A percentile compares a stretch with the other conserved stretches of the same genome.
These are phyloP conservation scores for Nematodospora anomalae DNA, from an alignment of 1,139 yeast species.

Conservation along the genomic window DNA sequence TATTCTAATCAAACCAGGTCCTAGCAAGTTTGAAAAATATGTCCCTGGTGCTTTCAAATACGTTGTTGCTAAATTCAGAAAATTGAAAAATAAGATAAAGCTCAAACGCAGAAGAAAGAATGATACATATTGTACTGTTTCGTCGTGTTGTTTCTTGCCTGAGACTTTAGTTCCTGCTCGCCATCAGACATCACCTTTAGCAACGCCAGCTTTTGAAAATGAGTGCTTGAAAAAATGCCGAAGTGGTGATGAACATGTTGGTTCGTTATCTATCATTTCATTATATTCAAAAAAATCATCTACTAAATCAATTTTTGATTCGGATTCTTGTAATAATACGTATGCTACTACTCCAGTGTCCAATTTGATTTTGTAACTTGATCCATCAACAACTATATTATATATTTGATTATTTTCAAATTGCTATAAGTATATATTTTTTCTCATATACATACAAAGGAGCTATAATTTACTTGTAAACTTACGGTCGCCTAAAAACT, in stretches of 20 bases:
- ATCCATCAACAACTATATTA: too few relatives aligned
- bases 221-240: background rate
- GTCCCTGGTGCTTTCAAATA: background rate
- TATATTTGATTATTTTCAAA: too few relatives aligned
- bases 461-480: constrained; percentile 12
- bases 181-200: constrained; percentile 9
- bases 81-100: background rate
- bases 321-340: constrained; percentile 1
- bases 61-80: background rate
- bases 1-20: background rate
- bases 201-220: constrained; percentile 3
- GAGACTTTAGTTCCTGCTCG: constrained; percentile 9
- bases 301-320: constrained; percentile 4
- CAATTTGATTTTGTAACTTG: background rate
- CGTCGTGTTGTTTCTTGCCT: background rate
- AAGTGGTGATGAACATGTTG: background rate
- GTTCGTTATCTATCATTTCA: constrained; percentile 2
- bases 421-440: too few relatives aligned
- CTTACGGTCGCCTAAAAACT: constrained; percentile 8
- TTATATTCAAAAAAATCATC: constrained; percentile 5
- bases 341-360: constrained; percentile 7
- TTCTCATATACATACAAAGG: background rate
- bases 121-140: background rate
- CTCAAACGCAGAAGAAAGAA: background rate
- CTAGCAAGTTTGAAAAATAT: too few relatives aligned